These are phyloP conservation scores for Aristolochia fimbriata DNA, from an alignment of 164 flowering plant genomes.

Conservation along the genomic window DNA sequence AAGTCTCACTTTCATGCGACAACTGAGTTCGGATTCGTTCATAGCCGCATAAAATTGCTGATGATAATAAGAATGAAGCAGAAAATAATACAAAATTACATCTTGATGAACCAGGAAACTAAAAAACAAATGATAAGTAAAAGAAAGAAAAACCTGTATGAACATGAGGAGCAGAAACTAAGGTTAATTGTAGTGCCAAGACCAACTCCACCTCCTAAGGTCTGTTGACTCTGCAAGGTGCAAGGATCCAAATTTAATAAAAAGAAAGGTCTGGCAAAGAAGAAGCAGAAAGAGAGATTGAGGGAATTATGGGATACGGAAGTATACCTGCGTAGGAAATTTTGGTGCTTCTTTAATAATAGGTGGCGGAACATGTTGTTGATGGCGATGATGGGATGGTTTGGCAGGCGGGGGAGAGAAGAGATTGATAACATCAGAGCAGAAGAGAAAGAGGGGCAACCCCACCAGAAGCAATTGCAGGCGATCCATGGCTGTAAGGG, in stretches of 20 bases:
- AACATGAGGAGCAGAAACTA: conserved; percentile 68
- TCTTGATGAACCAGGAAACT: neutral
- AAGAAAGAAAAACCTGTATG: conserved; percentile 43
- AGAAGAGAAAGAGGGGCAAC: conserved; percentile 63
- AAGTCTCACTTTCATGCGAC: neutral
- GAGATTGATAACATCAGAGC: conserved; percentile 49
- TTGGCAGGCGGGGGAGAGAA: conserved; percentile 40
- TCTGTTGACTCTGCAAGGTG: conserved; percentile 18
- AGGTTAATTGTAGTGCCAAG: conserved; percentile 45
- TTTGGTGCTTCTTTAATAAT: conserved; percentile 26
- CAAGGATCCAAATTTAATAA: neutral
- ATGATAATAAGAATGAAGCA: neutral
- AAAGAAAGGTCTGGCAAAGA: neutral
- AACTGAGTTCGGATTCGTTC: neutral
- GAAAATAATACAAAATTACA: neutral
- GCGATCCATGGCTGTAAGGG: conserved; percentile 42
- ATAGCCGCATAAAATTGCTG: neutral
- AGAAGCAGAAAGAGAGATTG: neutral
- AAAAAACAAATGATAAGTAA: neutral
- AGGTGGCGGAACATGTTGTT: conserved; percentile 15
- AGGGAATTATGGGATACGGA: neutral
- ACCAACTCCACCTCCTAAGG: conserved; percentile 32
- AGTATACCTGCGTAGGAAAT: conserved; percentile 44
- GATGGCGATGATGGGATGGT: conserved; percentile 19
- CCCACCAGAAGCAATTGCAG: conserved; percentile 55